Evolutionary conservation across 139 green algal species (phyloP).

Genomic region (Trebouxia sp.): DNA sequence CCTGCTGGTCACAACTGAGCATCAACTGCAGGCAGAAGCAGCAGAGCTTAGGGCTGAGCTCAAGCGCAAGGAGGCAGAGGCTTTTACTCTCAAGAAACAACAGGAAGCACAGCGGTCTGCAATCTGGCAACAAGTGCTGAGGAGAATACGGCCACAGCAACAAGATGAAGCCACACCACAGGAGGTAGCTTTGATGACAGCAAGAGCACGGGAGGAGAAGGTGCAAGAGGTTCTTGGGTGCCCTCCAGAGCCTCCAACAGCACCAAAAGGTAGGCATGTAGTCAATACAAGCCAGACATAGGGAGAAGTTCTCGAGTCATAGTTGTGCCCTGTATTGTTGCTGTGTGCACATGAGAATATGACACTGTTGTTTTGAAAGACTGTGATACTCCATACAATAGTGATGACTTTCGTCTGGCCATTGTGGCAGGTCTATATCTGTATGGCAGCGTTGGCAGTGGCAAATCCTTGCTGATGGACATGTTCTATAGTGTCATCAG

Average conservation of each 20-base stretch:
- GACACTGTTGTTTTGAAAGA: background rate
- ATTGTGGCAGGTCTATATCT: constrained; percentile 60
- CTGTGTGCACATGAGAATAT: background rate
- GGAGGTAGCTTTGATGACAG: background rate
- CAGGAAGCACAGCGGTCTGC: background rate
- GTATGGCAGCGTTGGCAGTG: constrained; percentile 67
- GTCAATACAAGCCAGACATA: background rate
- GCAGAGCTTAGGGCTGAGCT: background rate
- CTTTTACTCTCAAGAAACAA: background rate
- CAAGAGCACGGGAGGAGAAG: background rate
- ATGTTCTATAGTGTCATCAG: constrained; percentile 55
- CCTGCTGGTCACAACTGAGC: background rate
- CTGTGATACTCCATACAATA: background rate
- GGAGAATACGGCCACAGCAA: background rate
- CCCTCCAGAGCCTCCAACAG: background rate
- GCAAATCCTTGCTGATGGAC: constrained; percentile 71
- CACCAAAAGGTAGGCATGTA: constrained; percentile 1
- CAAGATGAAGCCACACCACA: background rate
- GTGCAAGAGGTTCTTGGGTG: background rate
- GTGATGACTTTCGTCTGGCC: background rate
- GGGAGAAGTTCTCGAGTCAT: background rate
- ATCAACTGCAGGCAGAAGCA: constrained; percentile 4
- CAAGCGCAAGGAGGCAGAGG: background rate
- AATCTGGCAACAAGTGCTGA: background rate
- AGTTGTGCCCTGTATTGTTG: background rate